Evolutionary conservation across 2,329 filamentous ascomycete species (phyloP).

Genomic region (Hawksworthiomyces lignivorus): DNA sequence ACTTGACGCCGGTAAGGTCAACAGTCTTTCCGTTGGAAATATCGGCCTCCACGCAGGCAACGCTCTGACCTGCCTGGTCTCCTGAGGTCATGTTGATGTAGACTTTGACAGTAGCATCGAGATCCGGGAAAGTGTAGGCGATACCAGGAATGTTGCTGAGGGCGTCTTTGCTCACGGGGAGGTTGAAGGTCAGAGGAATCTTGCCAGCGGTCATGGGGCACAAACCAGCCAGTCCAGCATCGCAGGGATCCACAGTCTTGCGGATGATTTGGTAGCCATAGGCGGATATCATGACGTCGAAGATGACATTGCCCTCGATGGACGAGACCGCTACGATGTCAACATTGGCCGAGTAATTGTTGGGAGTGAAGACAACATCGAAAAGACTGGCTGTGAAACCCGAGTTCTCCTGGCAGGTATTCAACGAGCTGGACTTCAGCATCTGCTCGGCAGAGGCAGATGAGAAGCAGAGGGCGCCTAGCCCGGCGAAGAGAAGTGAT

Average conservation of each 20-base stretch:
- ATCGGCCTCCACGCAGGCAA: constrained; percentile 73
- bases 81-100: constrained; percentile 58
- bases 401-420: constrained; percentile 67
- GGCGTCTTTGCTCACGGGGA: constrained; percentile 47
- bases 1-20: constrained; percentile 71
- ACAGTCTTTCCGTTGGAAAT: constrained; percentile 81
- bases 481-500: constrained; percentile 37
- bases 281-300: constrained; percentile 61
- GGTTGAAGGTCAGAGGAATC: constrained; percentile 44
- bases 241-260: constrained; percentile 62
- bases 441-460: constrained; percentile 31
- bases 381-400: constrained; percentile 74
- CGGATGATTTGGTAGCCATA: constrained; percentile 64
- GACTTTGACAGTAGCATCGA: constrained; percentile 70
- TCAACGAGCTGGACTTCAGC: constrained; percentile 51
- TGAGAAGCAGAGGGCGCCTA: constrained; percentile 20
- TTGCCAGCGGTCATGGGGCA: constrained; percentile 76
- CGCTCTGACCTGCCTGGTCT: constrained; percentile 38
- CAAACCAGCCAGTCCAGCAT: constrained; percentile 54
- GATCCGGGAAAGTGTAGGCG: constrained; percentile 73
- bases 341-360: constrained; percentile 56
- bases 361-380: constrained; percentile 62
- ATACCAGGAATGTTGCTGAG: constrained; percentile 63
- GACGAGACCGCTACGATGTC: constrained; percentile 66
- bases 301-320: constrained; percentile 65